phyloP scores from a whole-genome alignment of 495 filamentous ascomycete species.

The Lasiosphaeris hirsuta region DNA sequence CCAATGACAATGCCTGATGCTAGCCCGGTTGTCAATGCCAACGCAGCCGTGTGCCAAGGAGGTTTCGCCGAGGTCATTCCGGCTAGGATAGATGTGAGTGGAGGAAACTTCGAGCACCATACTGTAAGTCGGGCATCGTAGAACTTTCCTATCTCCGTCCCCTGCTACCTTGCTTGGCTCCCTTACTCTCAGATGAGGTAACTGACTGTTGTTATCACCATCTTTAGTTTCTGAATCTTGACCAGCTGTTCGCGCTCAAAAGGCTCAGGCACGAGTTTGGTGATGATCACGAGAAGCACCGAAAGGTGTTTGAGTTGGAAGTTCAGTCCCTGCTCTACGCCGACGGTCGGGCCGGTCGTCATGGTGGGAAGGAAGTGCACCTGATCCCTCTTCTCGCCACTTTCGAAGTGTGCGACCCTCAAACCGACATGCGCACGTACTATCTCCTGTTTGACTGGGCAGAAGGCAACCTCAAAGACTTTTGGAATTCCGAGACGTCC shows the following conservation, averaged over 20 bases:
- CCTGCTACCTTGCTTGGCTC: no score
- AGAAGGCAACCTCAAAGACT: constrained; percentile 2
- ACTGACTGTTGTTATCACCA: no score
- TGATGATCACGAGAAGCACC: background rate
- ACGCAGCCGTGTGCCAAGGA: background rate
- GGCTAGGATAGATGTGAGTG: background rate
- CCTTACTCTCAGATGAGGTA: no score
- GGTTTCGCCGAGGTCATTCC: background rate
- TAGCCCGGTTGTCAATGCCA: background rate
- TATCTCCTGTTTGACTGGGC: constrained; percentile 11
- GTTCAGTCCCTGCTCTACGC: background rate
- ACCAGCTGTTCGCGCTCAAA: background rate
- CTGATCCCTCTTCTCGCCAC: constrained; percentile 8
- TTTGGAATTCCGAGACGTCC: constrained; percentile 3
- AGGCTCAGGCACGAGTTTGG: background rate
- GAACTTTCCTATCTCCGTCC: background rate
- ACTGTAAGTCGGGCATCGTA: background rate
- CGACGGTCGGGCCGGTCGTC: background rate
- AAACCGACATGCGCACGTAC: background rate
- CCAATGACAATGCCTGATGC: background rate
- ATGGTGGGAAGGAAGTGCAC: background rate
- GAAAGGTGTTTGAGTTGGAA: constrained; percentile 2
- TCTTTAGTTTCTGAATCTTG: background rate
- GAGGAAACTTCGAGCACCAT: background rate
- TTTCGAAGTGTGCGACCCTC: background rate